phyloP scores from a whole-genome alignment of 1,139 yeast genomes.

The Yamadazyma spencermartinsiae region DNA sequence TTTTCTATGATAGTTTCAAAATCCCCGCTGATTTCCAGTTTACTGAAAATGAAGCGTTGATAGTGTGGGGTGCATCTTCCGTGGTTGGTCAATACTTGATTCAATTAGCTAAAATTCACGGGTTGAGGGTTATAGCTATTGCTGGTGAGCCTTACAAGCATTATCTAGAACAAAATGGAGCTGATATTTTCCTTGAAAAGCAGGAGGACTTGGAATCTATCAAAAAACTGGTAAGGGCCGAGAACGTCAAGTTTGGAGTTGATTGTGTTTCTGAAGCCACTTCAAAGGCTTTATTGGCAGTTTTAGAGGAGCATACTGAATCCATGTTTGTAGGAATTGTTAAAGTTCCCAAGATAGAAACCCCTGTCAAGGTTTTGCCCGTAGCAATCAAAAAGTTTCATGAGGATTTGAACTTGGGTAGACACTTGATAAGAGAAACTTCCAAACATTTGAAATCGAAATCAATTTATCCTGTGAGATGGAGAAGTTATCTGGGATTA shows the following conservation, averaged over 20 bases:
- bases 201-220: constrained; percentile 25
- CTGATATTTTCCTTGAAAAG: constrained; percentile 40
- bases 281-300: constrained; percentile 28
- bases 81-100: constrained; percentile 44
- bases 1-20: constrained; percentile 34
- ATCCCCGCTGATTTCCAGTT: constrained; percentile 14
- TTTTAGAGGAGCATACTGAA: constrained; percentile 18
- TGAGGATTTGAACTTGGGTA: constrained; percentile 41
- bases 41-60: constrained; percentile 19
- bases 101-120: constrained; percentile 42
- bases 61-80: constrained; percentile 53
- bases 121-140: constrained; percentile 40
- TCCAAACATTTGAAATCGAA: constrained; percentile 26
- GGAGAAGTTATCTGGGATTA: constrained; percentile 34
- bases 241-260: constrained; percentile 34
- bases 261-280: constrained; percentile 48
- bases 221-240: constrained; percentile 14
- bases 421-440: constrained; percentile 32
- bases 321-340: constrained; percentile 39
- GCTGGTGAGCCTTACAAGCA: constrained; percentile 34
- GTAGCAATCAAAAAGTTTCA: constrained; percentile 45
- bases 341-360: constrained; percentile 31
- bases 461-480: constrained; percentile 31
- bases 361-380: constrained; percentile 24
- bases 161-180: constrained; percentile 37